Percentiles rank a stretch among this genome's conserved stretches.
Evolutionary conservation across 352 stramenopile genomes (phyloP).

Genomic region (Phytophthora rubi): DNA sequence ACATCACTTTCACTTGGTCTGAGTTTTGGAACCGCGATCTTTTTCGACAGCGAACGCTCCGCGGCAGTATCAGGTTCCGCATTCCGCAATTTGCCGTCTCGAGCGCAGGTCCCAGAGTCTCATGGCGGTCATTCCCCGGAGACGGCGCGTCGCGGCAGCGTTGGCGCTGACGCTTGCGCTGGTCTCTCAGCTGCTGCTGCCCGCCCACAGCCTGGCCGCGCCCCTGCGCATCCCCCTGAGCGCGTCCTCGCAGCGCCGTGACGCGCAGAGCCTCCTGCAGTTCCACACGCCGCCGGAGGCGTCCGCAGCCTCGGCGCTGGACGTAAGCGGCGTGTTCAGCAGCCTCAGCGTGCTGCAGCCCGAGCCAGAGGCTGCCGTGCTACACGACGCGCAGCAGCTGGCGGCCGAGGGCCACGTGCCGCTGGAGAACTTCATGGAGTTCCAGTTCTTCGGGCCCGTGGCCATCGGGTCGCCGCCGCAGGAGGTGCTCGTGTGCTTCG

Average conservation of each 20-base stretch:
- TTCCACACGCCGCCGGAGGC: slow-evolving; percentile 41
- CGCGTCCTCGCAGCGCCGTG: slow-evolving; percentile 29
- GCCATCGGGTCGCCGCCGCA: slow-evolving; percentile 70
- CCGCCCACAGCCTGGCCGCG: neutral
- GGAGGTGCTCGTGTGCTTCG: slow-evolving; percentile 78
- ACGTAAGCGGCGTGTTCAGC: slow-evolving; percentile 26
- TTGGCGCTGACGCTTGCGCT: neutral
- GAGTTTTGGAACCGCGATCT: neutral
- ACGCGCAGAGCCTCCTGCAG: slow-evolving; percentile 41
- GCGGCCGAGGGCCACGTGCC: slow-evolving; percentile 50
- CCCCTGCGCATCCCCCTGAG: slow-evolving; percentile 57
- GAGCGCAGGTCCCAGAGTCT: neutral
- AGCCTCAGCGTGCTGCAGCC: slow-evolving; percentile 29
- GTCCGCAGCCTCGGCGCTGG: slow-evolving; percentile 11
- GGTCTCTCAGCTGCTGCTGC: neutral
- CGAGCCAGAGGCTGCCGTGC: slow-evolving; percentile 12
- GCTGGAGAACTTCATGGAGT: slow-evolving; percentile 85
- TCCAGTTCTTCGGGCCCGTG: slow-evolving; percentile 83
- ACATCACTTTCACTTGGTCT: neutral
- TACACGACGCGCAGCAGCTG: slow-evolving; percentile 43
- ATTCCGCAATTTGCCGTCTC: slow-evolving; percentile 25
- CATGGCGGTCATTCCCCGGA: slow-evolving; percentile 4
- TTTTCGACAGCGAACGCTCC: neutral
- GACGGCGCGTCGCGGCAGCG: slow-evolving; percentile 4
- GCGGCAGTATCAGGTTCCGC: neutral